Base-by-base conservation (phyloP, 2,329 filamentous ascomycete species). In the Aspergillus sp. region DNA sequence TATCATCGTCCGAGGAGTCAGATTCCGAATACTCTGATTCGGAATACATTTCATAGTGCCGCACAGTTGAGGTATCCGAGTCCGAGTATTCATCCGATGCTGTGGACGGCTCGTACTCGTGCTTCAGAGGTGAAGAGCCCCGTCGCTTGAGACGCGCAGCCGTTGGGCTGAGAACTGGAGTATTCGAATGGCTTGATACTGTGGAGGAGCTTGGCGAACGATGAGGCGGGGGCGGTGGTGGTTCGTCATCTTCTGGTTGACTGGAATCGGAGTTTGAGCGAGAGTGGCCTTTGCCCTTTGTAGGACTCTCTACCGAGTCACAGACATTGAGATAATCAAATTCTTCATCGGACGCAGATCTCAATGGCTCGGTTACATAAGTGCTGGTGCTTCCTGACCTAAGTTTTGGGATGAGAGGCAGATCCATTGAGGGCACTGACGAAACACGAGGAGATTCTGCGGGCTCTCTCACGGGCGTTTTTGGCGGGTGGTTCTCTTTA, bases 91-190 rank as follows among this genome's bases (percentile, higher is more conserved):
- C 81, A 34, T 80, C 78, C 0, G 82, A 83, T 37, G 79, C 81
- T 6, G 81, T 82, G 11, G 93, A 97, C 10, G 91, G 91, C 50
- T 90, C 85, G 58, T 96, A 98, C 68, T 98, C 91, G 61, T 97
- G 91, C 70, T 98, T 98, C 39, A 98, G 74, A 0, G 93, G 93
- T 1, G 93, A 98, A 0, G 93, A 97, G 1, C 83, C 86, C 12
- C 90, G 82, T 36, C 90, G 81, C 59, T 85, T 64, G 64, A 75
- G 57, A 61, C 68, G 61, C 49, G 70, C 57, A 44, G 67, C 54
- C 54, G 65, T 55, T 71, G 83, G 58, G 59, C 72, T 60, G 64
- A 82, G 52, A 62, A 74, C 44, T 47, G 71, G 67, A 58, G 70
- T 62, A 50, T 59, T 70, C 7, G 65, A 61, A n/a, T 60, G 61